Evolutionary conservation across 2,329 filamentous ascomycete species (phyloP).

Genomic region (Exophiala dermatitidis): DNA sequence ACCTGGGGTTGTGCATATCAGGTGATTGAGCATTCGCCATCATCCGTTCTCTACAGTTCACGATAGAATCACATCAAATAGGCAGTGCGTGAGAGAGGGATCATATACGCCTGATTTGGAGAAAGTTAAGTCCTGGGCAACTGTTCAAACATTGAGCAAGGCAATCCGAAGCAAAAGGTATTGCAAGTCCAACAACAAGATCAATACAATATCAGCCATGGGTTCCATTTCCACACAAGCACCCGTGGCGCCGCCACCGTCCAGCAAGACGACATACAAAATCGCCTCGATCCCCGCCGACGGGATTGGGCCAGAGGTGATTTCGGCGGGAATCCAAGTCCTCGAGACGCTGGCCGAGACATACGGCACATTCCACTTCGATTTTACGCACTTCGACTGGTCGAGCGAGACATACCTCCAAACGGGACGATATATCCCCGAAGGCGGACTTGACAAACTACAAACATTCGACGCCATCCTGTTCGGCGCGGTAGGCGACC

Average conservation of each 20-base stretch:
- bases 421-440: slow-evolving; percentile 58
- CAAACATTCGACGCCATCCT: slow-evolving; percentile 58
- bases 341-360: slow-evolving; percentile 44
- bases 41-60: too few relatives aligned
- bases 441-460: slow-evolving; percentile 52
- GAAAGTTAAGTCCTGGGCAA: too few relatives aligned
- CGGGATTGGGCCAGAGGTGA: slow-evolving; percentile 63
- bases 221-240: too few relatives aligned
- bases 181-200: too few relatives aligned
- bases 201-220: background rate
- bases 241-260: background rate
- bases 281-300: slow-evolving; percentile 62
- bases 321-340: slow-evolving; percentile 56
- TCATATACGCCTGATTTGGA: too few relatives aligned
- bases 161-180: too few relatives aligned
- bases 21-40: too few relatives aligned
- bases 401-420: slow-evolving; percentile 59
- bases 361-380: slow-evolving; percentile 52
- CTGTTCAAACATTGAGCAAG: too few relatives aligned
- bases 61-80: too few relatives aligned
- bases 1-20: too few relatives aligned
- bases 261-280: background rate
- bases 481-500: slow-evolving; percentile 59
- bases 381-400: slow-evolving; percentile 60
- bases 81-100: too few relatives aligned